These are phyloP conservation scores for Pyricularia sp. DNA, from an alignment of 2,329 filamentous ascomycete species.

Conservation along the genomic window DNA sequence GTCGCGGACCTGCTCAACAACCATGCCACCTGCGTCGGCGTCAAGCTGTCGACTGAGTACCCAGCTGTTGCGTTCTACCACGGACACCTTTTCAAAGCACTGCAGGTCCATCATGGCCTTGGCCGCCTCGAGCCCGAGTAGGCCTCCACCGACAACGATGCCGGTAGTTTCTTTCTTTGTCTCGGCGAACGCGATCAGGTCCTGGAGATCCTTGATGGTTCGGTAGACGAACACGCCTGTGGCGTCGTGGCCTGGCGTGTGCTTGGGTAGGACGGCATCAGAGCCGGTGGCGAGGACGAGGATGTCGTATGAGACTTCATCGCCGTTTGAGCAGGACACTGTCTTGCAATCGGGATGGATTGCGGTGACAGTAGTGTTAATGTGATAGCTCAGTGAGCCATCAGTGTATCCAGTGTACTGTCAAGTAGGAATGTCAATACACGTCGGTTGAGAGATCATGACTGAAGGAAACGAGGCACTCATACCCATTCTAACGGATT, in stretches of 20 bases:
- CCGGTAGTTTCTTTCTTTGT: slow-evolving; percentile 59
- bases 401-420: slow-evolving; percentile 60
- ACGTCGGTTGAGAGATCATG: not conserved
- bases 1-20: slow-evolving; percentile 70
- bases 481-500: slow-evolving; percentile 75
- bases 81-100: slow-evolving; percentile 61
- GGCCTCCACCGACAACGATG: slow-evolving; percentile 72
- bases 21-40: slow-evolving; percentile 68
- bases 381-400: slow-evolving; percentile 60
- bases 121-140: slow-evolving; percentile 80
- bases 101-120: slow-evolving; percentile 86
- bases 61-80: slow-evolving; percentile 78
- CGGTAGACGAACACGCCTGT: slow-evolving; percentile 84
- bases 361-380: slow-evolving; percentile 63
- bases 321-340: slow-evolving; percentile 61
- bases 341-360: slow-evolving; percentile 56
- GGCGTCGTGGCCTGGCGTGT: slow-evolving; percentile 70
- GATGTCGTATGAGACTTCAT: slow-evolving; percentile 65
- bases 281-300: slow-evolving; percentile 82
- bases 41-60: slow-evolving; percentile 77
- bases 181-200: slow-evolving; percentile 64
- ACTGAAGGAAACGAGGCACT: slow-evolving; percentile 1
- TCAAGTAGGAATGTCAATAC: not conserved
- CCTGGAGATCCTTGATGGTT: slow-evolving; percentile 72
- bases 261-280: slow-evolving; percentile 62